phyloP scores from a whole-genome alignment of 495 filamentous ascomycete species.

The Chaetomium cochliodes region DNA sequence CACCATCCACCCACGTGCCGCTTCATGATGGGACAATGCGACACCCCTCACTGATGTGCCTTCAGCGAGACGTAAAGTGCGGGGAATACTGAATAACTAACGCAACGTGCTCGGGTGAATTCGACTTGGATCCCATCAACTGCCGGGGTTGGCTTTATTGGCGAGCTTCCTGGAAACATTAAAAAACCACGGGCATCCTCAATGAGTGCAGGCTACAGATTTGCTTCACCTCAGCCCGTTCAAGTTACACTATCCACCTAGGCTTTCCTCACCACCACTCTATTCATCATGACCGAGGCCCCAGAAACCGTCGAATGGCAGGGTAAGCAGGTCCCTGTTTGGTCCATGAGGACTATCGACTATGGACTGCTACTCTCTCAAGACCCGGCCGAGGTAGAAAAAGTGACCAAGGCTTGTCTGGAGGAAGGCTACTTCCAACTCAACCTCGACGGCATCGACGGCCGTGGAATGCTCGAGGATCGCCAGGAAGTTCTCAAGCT shows the following conservation, averaged over 20 bases:
- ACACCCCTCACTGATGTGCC: background rate
- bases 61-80: constrained; percentile 6
- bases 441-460: constrained; percentile 50
- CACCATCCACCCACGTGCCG: background rate
- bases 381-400: constrained; percentile 50
- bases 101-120: constrained; percentile 1
- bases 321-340: constrained; percentile 53
- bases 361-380: constrained; percentile 49
- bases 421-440: constrained; percentile 58
- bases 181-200: background rate
- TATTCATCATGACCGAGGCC: constrained; percentile 44
- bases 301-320: constrained; percentile 50
- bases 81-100: constrained; percentile 15
- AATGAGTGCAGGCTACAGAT: background rate
- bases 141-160: background rate
- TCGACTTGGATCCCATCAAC: background rate
- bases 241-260: background rate
- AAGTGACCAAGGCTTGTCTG: constrained; percentile 49
- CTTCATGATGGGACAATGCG: constrained; percentile 8
- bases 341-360: constrained; percentile 49
- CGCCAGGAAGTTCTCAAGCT: constrained; percentile 50
- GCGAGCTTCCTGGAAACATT: background rate
- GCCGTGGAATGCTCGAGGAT: constrained; percentile 47
- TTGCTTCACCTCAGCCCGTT: background rate
- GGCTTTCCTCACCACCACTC: constrained; percentile 22